Evolutionary conservation across 805 yeast species (phyloP).

Genomic region (Wickerhamomyces xylosicus): DNA sequence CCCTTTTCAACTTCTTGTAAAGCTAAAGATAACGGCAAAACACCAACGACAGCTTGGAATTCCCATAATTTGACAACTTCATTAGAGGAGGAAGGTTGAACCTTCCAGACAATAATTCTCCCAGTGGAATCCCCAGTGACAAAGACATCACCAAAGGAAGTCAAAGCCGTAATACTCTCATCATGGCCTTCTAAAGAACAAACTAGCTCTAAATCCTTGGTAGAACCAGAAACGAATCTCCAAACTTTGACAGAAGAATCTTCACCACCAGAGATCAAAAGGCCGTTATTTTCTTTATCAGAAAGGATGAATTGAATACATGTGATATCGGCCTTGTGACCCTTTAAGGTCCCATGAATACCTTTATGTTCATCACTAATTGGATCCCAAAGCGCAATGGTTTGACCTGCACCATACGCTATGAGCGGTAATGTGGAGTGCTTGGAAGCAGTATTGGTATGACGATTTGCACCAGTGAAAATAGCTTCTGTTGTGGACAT

Average conservation of each 20-base stretch:
- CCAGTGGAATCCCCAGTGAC: conserved; percentile 63
- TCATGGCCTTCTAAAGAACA: conserved; percentile 28
- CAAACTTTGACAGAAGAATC: conserved; percentile 57
- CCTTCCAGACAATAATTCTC: conserved; percentile 38
- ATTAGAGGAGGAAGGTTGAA: conserved; percentile 7
- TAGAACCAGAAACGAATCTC: conserved; percentile 24
- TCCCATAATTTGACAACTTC: conserved; percentile 20
- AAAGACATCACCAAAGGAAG: conserved; percentile 29
- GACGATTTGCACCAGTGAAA: conserved; percentile 71
- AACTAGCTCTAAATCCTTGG: conserved; percentile 10
- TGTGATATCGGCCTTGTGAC: conserved; percentile 54
- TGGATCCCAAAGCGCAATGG: conserved; percentile 66
- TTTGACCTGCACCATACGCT: conserved; percentile 65
- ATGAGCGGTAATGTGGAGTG: conserved; percentile 27
- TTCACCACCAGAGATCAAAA: conserved; percentile 54
- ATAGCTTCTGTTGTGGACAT: conserved; percentile 35
- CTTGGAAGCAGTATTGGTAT: too few species aligned
- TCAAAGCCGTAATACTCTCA: conserved; percentile 45
- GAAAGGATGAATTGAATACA: conserved; percentile 49
- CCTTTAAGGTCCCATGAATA: conserved; percentile 44
- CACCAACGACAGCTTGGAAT: conserved; percentile 32
- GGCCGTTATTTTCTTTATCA: conserved; percentile 20
- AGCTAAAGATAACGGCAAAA: conserved; percentile 35
- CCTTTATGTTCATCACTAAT: conserved; percentile 31
- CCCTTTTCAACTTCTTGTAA: conserved; percentile 21